Base-by-base conservation (phyloP, 108 stramenopile species). In the Stephanodiscus minutulus region DNA sequence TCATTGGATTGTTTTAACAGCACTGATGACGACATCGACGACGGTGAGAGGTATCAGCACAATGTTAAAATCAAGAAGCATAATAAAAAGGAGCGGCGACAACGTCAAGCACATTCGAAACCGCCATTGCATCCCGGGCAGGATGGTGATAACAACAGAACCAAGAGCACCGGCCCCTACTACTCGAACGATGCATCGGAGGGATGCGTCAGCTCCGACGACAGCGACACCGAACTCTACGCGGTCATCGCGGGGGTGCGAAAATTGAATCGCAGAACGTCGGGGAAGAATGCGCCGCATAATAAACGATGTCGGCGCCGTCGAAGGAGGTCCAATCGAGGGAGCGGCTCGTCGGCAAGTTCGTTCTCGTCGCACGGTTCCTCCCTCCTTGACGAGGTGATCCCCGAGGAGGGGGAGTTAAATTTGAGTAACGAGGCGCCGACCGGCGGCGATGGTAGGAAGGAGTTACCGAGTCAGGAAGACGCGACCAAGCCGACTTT, bases 301-400 rank as follows among this genome's bases (percentile, higher is more conserved):
- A 64, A 71, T 28, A 71, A 60, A 48, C 70, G 70, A 15, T 25
- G 25, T 33, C 70, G 70, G 53, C 61, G 70, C 12, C 44, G 48
- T 24, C 61, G 50, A 9, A 47, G 57, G 18, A 61, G 46, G 10
- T 1, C 66, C 20, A 39, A 52, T 7, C 41, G 24, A 5, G 55
- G 56, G 1, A 43, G 25, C 10, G 67, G 36, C n/a, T 50, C 28
- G 77, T 64, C 24, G 55, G 68, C 60, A 13, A 65, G 65, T 28
- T 65, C 52, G 33, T 68, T 61, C 24, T 68, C 66, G 0, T 62
- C 61, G 8, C 60, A 62, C 21, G 71, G 71, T 15, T 79, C 78
- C 5, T 79, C 78, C 5, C n/a, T 79, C 10, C 25, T 79, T 10
- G 78, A 79, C 33, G 78, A 79, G 61, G 66, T 79, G 2, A 79